phyloP scores from a whole-genome alignment of 768 basidiomycete genomes.

The Boletus vermiculosoides region DNA sequence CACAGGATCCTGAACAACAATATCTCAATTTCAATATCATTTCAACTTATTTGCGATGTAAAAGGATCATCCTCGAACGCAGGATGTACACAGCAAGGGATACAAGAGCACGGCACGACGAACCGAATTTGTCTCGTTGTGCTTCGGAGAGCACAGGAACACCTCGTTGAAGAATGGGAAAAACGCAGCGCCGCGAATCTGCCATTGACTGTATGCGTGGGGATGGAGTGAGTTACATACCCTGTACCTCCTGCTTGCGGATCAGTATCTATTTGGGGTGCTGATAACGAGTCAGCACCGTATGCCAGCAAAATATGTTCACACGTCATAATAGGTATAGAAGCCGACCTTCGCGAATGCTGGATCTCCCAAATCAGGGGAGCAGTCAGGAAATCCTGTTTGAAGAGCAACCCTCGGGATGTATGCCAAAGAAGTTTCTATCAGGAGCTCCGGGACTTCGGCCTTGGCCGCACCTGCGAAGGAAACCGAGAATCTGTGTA shows the following conservation, averaged over 20 bases:
- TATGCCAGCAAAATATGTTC: background rate
- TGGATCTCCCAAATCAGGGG: background rate
- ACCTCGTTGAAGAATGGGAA: background rate
- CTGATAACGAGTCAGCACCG: background rate
- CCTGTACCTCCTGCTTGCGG: background rate
- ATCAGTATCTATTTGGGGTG: background rate
- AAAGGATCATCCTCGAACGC: background rate
- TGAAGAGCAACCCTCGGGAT: background rate
- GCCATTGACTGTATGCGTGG: background rate
- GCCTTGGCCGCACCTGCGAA: background rate
- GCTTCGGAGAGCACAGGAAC: no score
- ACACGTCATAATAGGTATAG: background rate
- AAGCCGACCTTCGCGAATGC: background rate
- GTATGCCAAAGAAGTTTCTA: background rate
- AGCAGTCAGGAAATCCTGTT: background rate
- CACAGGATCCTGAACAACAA: background rate
- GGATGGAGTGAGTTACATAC: background rate
- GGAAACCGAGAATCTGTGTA: background rate
- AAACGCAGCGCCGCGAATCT: background rate
- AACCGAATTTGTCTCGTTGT: background rate
- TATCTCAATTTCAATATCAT: background rate
- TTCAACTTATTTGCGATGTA: no score
- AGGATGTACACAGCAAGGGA: background rate
- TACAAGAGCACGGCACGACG: no score
- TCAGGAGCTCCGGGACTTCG: background rate